A percentile compares a stretch with the other conserved stretches of the same genome.
These are phyloP conservation scores for Quercus parvula DNA, from an alignment of 306 rosid genomes.

Conservation along the genomic window DNA sequence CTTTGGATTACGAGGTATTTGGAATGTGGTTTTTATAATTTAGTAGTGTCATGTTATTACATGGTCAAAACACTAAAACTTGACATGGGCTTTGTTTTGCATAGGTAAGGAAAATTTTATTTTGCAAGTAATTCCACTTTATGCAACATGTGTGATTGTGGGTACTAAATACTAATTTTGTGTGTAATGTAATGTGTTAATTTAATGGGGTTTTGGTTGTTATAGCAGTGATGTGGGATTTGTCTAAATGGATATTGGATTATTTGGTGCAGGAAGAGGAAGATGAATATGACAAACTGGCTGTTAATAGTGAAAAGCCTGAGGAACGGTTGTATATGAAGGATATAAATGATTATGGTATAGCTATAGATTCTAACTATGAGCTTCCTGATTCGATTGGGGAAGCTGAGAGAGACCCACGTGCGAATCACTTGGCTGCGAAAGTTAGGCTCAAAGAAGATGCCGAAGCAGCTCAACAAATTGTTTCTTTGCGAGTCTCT, in stretches of 20 bases:
- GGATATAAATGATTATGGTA: constrained; percentile 58
- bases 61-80: no score
- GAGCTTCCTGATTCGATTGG: constrained; percentile 47
- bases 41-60: no score
- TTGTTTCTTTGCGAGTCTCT: constrained; percentile 53
- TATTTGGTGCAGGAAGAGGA: constrained; percentile 73
- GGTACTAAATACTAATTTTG: no score
- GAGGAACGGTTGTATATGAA: constrained; percentile 72
- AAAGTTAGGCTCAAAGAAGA: constrained; percentile 62
- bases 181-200: no score
- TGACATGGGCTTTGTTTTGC: no score
- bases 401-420: constrained; percentile 64
- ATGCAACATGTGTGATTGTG: no score
- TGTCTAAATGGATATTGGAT: neutral
- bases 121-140: no score
- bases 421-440: constrained; percentile 87
- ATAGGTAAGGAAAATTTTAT: no score
- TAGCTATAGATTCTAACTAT: constrained; percentile 48
- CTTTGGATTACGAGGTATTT: constrained; percentile 82
- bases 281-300: constrained; percentile 82
- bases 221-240: neutral
- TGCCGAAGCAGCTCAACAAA: constrained; percentile 53
- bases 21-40: neutral
- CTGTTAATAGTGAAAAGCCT: constrained; percentile 55
- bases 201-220: neutral